Base-by-base conservation (phyloP, 768 basidiomycete species). In the Tricholoma flavovirens region DNA sequence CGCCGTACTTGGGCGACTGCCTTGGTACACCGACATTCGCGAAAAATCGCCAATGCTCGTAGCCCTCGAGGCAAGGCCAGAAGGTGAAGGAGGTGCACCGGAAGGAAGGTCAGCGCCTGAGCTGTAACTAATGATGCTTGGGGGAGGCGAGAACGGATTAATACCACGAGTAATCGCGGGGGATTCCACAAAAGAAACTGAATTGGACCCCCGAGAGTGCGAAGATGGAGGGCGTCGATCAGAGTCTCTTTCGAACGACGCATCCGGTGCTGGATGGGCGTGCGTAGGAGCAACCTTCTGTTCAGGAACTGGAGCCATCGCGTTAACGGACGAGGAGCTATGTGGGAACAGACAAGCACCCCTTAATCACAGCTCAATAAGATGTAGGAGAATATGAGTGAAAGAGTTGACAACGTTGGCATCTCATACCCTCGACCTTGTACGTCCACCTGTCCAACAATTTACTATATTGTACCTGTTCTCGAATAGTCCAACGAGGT, bases 61-160 rank as follows among this genome's bases (percentile, higher is more conserved):
- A n/a, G 72, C 66, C 4, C 67, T 51, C 0, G 78, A 78, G 21
- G 72, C 73, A 0, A 68, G 55, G 3, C 75, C 72, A 59, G 74
- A 76, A 49, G 75, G 72, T 4, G 64, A 57, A 4, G 54, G 29
- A 1, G 78, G 77, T 5, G 69, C 66, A 33, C 58, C 57, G 19
- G 73, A 62, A 21, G 70, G 67, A 38, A 67, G 66, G 40, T 69
- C 67, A 21, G 65, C 65, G 22, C 71, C 69, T 43, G 59, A 63
- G 58, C 74, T 75, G 62, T 78, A 77, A 57, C 71, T 76, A 40
- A 72, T 67, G n/a, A 77, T 71, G 62, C 77, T 81, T 6, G 73
- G 67, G 4, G 80, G 77, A 10, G 83, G 73, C 0, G 84, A 82
- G 68, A 83, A 81, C 0, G 83, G 78, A 62, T 79, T 80, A 45